Evolutionary conservation across 441 rosid genomes (phyloP).

Genomic region (Gossypium lobatum): DNA sequence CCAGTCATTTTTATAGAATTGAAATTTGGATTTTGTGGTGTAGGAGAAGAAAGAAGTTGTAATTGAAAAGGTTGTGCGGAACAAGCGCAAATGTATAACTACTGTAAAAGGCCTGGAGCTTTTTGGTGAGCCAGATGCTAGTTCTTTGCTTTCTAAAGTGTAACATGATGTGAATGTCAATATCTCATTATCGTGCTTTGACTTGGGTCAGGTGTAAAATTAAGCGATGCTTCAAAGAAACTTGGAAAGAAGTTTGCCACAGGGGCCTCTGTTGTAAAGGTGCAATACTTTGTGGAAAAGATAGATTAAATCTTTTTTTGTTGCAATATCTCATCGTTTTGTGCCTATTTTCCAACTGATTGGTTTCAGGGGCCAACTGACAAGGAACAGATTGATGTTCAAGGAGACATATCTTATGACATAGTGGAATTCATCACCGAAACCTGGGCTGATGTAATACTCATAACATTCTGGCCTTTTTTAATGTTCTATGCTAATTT

Average conservation of each 20-base stretch:
- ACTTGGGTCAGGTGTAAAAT: conserved; percentile 46
- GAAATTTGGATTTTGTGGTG: not conserved
- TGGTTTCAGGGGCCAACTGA: conserved; percentile 57
- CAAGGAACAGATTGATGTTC: conserved; percentile 72
- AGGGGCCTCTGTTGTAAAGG: conserved; percentile 70
- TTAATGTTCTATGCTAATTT: conserved; percentile 1
- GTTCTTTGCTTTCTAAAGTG: not conserved
- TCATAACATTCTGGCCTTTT: conserved; percentile 5
- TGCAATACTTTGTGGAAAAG: conserved; percentile 8
- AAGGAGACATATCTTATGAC: conserved; percentile 60
- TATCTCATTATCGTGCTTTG: not conserved
- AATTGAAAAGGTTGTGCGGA: conserved; percentile 62
- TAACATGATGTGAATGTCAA: not conserved
- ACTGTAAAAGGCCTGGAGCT: conserved; percentile 63
- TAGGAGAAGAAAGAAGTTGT: conserved; percentile 67
- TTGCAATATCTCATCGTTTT: not conserved
- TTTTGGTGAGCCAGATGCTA: conserved; percentile 39
- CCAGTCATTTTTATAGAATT: conserved; percentile 1
- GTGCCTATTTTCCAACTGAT: conserved; percentile 10
- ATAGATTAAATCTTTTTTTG: not conserved
- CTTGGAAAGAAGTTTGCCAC: conserved; percentile 70
- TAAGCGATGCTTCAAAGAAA: conserved; percentile 62
- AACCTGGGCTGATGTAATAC: conserved; percentile 54
- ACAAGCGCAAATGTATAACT: conserved; percentile 63
- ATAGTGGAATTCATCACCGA: conserved; percentile 54